These are phyloP conservation scores for Naganishia liquefaciens DNA, from an alignment of 1,284 basidiomycete species.

Conservation along the genomic window DNA sequence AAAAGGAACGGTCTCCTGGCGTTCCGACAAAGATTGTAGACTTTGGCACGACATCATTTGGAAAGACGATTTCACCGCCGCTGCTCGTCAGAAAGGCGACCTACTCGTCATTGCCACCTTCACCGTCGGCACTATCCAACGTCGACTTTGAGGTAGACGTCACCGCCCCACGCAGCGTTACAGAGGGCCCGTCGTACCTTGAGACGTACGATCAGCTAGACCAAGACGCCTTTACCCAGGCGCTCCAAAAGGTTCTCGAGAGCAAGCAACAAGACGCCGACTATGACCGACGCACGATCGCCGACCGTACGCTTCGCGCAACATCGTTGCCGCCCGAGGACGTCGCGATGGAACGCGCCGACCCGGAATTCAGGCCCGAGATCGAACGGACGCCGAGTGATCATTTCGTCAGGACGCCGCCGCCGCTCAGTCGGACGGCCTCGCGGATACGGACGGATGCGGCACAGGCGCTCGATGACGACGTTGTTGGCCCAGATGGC, in stretches of 20 bases:
- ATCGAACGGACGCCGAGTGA: not conserved
- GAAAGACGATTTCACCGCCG: not conserved
- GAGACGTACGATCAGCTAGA: conserved; percentile 27
- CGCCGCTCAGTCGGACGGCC: not conserved
- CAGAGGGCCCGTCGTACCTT: conserved; percentile 7
- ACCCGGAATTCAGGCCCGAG: not conserved
- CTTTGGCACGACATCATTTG: not conserved
- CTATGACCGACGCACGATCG: not conserved
- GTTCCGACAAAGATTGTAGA: not conserved
- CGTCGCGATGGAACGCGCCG: not conserved
- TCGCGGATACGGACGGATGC: conserved; percentile 3
- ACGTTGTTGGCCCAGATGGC: no score
- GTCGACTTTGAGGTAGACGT: conserved; percentile 10
- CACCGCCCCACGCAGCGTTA: not conserved
- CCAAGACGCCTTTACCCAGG: conserved; percentile 18
- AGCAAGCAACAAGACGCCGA: not conserved
- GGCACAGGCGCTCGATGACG: no score
- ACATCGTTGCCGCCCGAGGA: conserved; percentile 19
- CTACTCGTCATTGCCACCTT: conserved; percentile 29
- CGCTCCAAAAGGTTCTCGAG: conserved; percentile 17
- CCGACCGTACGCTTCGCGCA: not conserved
- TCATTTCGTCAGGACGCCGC: conserved; percentile 1
- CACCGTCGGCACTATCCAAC: conserved; percentile 19
- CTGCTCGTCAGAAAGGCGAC: conserved; percentile 22
- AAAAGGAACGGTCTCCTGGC: not conserved